Evolutionary conservation across 306 rosid species (phyloP).

Genomic region (Citrullus mucosospermus): DNA sequence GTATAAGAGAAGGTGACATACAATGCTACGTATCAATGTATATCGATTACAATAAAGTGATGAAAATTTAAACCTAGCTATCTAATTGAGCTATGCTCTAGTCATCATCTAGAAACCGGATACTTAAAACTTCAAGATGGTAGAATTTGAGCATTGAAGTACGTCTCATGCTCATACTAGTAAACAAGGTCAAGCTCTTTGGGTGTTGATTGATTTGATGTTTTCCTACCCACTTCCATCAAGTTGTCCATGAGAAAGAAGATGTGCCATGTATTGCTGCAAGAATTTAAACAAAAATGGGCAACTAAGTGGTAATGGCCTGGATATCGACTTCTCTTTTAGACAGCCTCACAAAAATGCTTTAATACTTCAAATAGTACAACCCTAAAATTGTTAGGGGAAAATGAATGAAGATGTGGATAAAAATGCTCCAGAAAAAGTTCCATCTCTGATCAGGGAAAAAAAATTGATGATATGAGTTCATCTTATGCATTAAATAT

Average conservation of each 20-base stretch:
- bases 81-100: not conserved
- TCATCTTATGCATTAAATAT: not conserved
- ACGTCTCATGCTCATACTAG: not conserved
- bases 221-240: constrained; percentile 55
- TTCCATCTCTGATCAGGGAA: not conserved
- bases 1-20: not conserved
- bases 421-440: not conserved
- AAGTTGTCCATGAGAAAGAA: constrained; percentile 72
- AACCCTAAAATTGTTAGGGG: not conserved
- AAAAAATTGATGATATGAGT: not conserved
- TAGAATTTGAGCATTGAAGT: not conserved
- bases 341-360: not conserved
- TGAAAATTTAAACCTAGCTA: not conserved
- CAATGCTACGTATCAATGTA: too few relatives aligned
- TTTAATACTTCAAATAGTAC: not conserved
- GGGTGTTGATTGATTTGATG: not conserved
- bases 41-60: too few relatives aligned
- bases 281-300: constrained; percentile 9
- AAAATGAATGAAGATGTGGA: not conserved
- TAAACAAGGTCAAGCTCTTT: not conserved
- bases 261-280: constrained; percentile 96
- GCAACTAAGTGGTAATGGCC: not conserved
- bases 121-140: not conserved
- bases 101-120: not conserved
- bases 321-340: not conserved